Percentiles rank a stretch among this genome's conserved stretches.
Evolutionary conservation across 192 early-diverging fungal species (phyloP).

Genomic region (Geosiphon pyriformis): DNA sequence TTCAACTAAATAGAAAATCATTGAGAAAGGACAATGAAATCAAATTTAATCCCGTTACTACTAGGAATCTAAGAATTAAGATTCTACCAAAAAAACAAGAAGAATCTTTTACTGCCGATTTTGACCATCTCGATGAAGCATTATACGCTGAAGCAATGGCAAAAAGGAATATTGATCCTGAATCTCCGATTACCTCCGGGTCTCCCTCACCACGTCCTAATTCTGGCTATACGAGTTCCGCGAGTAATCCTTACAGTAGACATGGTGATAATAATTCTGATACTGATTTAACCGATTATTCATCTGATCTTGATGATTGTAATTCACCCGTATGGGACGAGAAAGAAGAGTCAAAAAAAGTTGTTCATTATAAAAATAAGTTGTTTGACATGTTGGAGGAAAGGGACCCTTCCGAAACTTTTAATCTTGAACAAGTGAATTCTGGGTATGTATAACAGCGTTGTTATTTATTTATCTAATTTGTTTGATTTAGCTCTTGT

Average conservation of each 20-base stretch:
- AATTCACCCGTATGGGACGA: not conserved
- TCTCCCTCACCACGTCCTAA: not conserved
- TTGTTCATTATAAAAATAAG: not conserved
- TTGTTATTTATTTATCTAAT: not conserved
- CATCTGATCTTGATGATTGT: not conserved
- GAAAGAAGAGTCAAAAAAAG: constrained; percentile 8
- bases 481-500: not conserved
- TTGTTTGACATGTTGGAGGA: not conserved
- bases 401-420: not conserved
- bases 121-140: not conserved
- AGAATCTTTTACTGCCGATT: not conserved
- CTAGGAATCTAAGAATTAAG: not conserved
- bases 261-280: not conserved
- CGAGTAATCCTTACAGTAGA: not conserved
- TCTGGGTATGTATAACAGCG: not conserved
- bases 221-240: not conserved
- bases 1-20: not conserved
- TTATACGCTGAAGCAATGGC: not conserved
- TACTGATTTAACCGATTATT: constrained; percentile 9
- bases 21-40: not conserved
- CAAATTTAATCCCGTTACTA: not conserved
- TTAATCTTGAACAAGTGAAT: not conserved
- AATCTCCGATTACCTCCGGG: not conserved
- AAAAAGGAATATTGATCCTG: not conserved
- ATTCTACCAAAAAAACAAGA: not conserved